Evolutionary conservation across 2,329 filamentous ascomycete species (phyloP).

Genomic region (Trichoderma citrinoviride): DNA sequence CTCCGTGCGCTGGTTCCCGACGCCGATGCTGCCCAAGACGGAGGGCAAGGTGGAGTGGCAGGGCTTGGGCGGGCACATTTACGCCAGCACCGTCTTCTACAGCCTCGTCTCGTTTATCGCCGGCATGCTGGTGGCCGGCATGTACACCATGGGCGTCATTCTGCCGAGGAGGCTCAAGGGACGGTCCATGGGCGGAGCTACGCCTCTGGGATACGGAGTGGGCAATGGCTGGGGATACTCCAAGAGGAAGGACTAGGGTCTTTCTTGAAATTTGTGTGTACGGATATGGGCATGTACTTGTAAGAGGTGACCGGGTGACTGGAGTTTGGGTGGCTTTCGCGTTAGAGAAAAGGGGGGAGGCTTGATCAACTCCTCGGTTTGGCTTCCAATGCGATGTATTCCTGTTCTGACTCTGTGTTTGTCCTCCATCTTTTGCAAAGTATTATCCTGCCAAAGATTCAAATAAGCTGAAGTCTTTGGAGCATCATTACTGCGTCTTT

Average conservation of each 20-base stretch:
- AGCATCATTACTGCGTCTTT: constrained; percentile 35
- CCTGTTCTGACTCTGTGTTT: not conserved
- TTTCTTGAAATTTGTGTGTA: too few species aligned
- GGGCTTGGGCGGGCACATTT: constrained; percentile 62
- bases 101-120: constrained; percentile 57
- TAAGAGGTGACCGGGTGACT: constrained; percentile 3
- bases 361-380: not conserved
- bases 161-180: constrained; percentile 53
- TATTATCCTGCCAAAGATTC: too few species aligned
- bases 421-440: too few species aligned
- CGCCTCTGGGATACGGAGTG: constrained; percentile 56
- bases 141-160: constrained; percentile 61
- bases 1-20: constrained; percentile 83
- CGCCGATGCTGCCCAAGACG: constrained; percentile 65
- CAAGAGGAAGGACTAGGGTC: constrained; percentile 44
- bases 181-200: constrained; percentile 54
- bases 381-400: not conserved
- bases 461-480: too few species aligned
- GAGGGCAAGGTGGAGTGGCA: constrained; percentile 64
- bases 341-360: not conserved
- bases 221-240: constrained; percentile 61
- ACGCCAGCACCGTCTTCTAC: constrained; percentile 63
- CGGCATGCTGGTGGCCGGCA: constrained; percentile 51
- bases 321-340: constrained; percentile 20
- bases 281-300: not conserved